Percentiles rank a stretch among this genome's conserved stretches.
These are phyloP conservation scores for Lachancea nothofagi DNA, from an alignment of 805 yeast genomes.

Conservation along the genomic window DNA sequence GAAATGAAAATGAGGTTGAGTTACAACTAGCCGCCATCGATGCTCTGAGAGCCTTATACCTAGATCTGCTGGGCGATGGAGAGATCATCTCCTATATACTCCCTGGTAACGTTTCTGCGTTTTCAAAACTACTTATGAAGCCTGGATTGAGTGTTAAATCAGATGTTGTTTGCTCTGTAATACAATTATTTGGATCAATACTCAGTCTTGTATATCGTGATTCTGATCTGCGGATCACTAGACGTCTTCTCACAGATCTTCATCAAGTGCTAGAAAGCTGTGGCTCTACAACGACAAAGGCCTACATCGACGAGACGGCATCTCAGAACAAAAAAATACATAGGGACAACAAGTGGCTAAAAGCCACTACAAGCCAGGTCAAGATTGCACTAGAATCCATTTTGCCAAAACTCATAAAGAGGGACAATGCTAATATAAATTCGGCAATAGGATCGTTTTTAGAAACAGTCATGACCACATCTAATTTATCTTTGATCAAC, in stretches of 20 bases:
- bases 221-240: constrained; percentile 24
- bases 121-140: constrained; percentile 36
- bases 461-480: constrained; percentile 13
- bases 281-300: background rate
- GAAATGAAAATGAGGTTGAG: constrained; percentile 22
- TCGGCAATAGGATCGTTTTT: constrained; percentile 15
- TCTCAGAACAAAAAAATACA: constrained; percentile 25
- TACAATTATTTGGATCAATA: constrained; percentile 32
- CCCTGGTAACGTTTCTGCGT: constrained; percentile 46
- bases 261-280: background rate
- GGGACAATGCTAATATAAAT: constrained; percentile 20
- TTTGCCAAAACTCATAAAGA: constrained; percentile 21
- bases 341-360: constrained; percentile 51
- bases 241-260: background rate
- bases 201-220: constrained; percentile 40
- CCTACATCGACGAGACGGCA: constrained; percentile 13
- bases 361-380: constrained; percentile 47
- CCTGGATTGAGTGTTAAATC: constrained; percentile 36
- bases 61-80: constrained; percentile 38
- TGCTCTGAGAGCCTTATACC: constrained; percentile 34
- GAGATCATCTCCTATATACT: constrained; percentile 44
- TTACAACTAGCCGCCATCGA: constrained; percentile 33
- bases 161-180: constrained; percentile 30
- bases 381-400: constrained; percentile 40
- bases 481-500: constrained; percentile 16